These are phyloP conservation scores for Ascocoryne sarcoides DNA, from an alignment of 2,329 filamentous ascomycete species.

Conservation along the genomic window DNA sequence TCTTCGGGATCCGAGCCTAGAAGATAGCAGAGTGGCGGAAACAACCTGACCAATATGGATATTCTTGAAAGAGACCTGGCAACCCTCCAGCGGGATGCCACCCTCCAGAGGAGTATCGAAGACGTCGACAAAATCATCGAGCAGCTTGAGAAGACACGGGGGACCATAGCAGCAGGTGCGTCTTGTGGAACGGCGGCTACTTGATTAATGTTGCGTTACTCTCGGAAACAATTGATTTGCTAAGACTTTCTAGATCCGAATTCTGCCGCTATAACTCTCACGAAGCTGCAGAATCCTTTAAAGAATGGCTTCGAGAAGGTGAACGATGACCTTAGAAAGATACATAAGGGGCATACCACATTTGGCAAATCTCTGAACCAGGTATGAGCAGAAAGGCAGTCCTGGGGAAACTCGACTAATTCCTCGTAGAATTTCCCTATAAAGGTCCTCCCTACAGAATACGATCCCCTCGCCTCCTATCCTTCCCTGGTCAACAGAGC, in stretches of 20 bases:
- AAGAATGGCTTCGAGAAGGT: conserved; percentile 73
- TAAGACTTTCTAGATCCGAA: conserved; percentile 47
- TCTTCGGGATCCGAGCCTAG: conserved; percentile 2
- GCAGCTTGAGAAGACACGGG: conserved; percentile 62
- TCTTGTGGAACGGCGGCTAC: conserved; percentile 6
- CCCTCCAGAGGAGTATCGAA: conserved; percentile 37
- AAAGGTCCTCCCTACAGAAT: conserved; percentile 65
- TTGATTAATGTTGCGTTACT: background rate
- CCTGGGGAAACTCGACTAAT: conserved; percentile 4
- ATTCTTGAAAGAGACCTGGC: conserved; percentile 25
- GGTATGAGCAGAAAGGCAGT: conserved; percentile 34
- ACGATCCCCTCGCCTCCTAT: conserved; percentile 71
- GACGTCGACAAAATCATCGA: conserved; percentile 81
- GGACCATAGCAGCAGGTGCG: conserved; percentile 62
- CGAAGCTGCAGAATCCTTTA: conserved; percentile 77
- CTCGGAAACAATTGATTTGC: background rate
- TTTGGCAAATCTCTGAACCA: conserved; percentile 82
- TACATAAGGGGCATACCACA: conserved; percentile 72
- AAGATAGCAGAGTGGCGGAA: conserved; percentile 16
- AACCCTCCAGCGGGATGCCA: conserved; percentile 26
- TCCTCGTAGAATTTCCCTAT: conserved; percentile 25
- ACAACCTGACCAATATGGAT: conserved; percentile 25
- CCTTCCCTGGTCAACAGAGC: conserved; percentile 78
- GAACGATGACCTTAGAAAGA: conserved; percentile 72
- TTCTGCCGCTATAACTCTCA: conserved; percentile 63